These are phyloP conservation scores for Phytopythium cucurbitacearum DNA, from an alignment of 352 stramenopile species.

Conservation along the genomic window DNA sequence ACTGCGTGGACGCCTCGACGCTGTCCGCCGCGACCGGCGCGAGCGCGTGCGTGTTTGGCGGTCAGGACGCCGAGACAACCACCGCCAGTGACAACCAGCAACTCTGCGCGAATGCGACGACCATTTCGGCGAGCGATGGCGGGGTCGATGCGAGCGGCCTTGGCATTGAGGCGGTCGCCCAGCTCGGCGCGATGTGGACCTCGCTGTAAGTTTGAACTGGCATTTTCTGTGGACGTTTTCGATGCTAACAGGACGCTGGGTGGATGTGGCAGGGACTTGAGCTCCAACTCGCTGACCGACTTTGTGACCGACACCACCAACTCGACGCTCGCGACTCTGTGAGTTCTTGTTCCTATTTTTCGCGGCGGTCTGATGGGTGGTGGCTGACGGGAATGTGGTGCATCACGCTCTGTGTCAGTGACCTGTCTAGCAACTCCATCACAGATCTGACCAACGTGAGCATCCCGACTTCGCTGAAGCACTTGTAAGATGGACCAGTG, in stretches of 20 bases:
- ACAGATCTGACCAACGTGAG: neutral
- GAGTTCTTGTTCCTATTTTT: neutral
- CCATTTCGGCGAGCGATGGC: neutral
- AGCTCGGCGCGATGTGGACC: constrained; percentile 1
- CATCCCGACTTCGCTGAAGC: neutral
- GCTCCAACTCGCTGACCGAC: constrained; percentile 3
- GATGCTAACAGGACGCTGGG: neutral
- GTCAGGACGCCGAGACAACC: neutral
- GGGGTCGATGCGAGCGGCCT: neutral
- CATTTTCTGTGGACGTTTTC: neutral
- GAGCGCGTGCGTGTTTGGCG: neutral
- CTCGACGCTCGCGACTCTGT: constrained; percentile 1
- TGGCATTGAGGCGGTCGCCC: neutral
- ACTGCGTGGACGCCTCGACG: constrained; percentile 3
- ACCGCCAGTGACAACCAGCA: neutral
- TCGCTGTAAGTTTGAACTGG: neutral
- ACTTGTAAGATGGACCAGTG: neutral
- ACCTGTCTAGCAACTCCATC: constrained; percentile 5
- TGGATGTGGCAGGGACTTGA: constrained; percentile 3
- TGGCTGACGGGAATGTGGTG: neutral
- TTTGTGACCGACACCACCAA: neutral
- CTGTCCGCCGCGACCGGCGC: neutral
- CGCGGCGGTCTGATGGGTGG: neutral
- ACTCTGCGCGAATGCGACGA: neutral
- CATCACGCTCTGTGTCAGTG: neutral